phyloP scores from a whole-genome alignment of 352 stramenopile genomes.

The Peronospora tabacina region DNA sequence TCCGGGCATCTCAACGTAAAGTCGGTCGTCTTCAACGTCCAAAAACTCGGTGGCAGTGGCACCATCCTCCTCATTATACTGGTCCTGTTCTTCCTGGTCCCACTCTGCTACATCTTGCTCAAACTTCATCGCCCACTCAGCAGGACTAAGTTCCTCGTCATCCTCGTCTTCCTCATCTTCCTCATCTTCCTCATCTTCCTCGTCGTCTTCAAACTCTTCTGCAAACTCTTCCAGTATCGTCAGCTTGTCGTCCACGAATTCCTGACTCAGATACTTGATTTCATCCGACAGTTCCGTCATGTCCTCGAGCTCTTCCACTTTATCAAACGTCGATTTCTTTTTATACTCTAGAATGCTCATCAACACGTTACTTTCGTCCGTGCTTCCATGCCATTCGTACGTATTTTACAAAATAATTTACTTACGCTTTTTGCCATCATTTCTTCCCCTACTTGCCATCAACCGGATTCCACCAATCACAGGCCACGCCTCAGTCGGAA shows the following conservation, averaged over 20 bases:
- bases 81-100: constrained; percentile 32
- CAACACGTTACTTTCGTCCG: background rate
- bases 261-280: constrained; percentile 56
- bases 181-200: constrained; percentile 35
- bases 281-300: constrained; percentile 43
- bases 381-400: too few species aligned
- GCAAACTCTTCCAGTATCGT: constrained; percentile 28
- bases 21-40: constrained; percentile 52
- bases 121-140: constrained; percentile 61
- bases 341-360: constrained; percentile 26
- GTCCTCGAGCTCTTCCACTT: constrained; percentile 39
- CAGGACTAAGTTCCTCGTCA: constrained; percentile 36
- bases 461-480: constrained; percentile 17
- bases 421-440: constrained; percentile 43
- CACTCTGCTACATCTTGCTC: constrained; percentile 53
- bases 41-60: background rate
- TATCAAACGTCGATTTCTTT: constrained; percentile 57
- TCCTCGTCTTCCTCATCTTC: constrained; percentile 32
- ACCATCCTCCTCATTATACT: constrained; percentile 9
- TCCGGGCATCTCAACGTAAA: constrained; percentile 70
- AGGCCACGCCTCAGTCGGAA: constrained; percentile 3
- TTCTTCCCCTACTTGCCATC: constrained; percentile 39
- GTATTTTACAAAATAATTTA: background rate
- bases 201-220: constrained; percentile 27
- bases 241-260: constrained; percentile 31